Percentiles rank a stretch among this genome's conserved stretches.
Conservation (phyloP, 2,329 filamentous ascomycete species). For the Xylariaceae sp. region DNA sequence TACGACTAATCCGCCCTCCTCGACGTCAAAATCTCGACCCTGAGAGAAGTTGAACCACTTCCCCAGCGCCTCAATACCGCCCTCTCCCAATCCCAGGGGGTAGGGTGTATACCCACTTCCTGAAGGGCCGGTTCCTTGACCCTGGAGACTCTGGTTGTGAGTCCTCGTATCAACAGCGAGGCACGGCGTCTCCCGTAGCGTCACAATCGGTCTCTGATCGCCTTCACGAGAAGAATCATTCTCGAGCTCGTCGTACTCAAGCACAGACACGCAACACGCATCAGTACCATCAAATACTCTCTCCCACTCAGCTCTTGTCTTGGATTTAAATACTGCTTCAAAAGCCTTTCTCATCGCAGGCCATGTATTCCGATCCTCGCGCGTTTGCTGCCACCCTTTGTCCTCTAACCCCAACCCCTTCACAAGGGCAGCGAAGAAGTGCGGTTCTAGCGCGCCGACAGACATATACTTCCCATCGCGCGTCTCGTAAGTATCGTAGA, state of each 20-base stretch:
- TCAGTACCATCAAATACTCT: constrained; percentile 80
- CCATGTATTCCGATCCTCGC: constrained; percentile 62
- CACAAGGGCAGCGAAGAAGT: constrained; percentile 69
- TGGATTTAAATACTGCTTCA: constrained; percentile 57
- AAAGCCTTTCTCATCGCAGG: constrained; percentile 58
- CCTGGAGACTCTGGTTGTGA: constrained; percentile 38
- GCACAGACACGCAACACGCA: constrained; percentile 85
- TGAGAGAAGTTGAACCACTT: constrained; percentile 73
- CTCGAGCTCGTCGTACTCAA: constrained; percentile 53
- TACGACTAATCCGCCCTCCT: constrained; percentile 55
- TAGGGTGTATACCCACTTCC: constrained; percentile 62
- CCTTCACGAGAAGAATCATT: constrained; percentile 43
- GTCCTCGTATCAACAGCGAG: constrained; percentile 51
- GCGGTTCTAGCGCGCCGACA: constrained; percentile 84
- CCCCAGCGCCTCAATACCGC: constrained; percentile 62
- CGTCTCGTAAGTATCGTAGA: constrained; percentile 85
- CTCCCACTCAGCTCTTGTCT: constrained; percentile 77
- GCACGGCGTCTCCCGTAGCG: constrained; percentile 63
- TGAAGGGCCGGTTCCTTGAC: constrained; percentile 59
- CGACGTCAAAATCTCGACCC: constrained; percentile 64
- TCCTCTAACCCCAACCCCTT: constrained; percentile 57
- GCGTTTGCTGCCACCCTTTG: constrained; percentile 45
- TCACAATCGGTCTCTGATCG: constrained; percentile 66
- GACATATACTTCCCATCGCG: constrained; percentile 73
- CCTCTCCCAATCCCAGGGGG: constrained; percentile 59